phyloP scores from a whole-genome alignment of 2,329 filamentous ascomycete genomes.

The Colletotrichum sp. region DNA sequence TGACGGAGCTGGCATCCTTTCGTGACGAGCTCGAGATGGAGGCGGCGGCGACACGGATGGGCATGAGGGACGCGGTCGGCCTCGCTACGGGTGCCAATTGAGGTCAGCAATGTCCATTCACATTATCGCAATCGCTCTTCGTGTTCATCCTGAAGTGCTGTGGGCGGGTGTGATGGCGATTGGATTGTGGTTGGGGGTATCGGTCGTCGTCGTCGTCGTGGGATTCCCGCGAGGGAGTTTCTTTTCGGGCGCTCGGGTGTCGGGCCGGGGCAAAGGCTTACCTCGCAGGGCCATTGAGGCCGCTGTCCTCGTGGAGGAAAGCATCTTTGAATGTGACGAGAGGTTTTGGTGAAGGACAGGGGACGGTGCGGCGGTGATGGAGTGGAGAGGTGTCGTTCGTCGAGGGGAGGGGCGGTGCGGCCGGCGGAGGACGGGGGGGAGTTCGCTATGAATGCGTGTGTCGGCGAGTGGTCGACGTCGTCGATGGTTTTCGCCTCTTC shows the following conservation, averaged over 20 bases:
- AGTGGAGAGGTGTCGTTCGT: slow-evolving; percentile 15
- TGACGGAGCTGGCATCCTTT: slow-evolving; percentile 64
- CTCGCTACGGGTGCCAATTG: slow-evolving; percentile 55
- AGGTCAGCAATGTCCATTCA: slow-evolving; percentile 24
- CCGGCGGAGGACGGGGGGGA: not conserved
- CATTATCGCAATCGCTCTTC: not conserved
- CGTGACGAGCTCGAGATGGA: slow-evolving; percentile 70
- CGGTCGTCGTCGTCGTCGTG: not conserved
- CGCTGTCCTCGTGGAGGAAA: slow-evolving; percentile 54
- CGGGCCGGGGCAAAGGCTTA: slow-evolving; percentile 30
- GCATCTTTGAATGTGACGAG: slow-evolving; percentile 38
- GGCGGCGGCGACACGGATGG: slow-evolving; percentile 67
- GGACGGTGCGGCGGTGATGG: not conserved
- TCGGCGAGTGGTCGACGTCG: slow-evolving; percentile 14
- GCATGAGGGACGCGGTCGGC: slow-evolving; percentile 66
- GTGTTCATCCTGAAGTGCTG: not conserved
- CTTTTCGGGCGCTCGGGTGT: not conserved
- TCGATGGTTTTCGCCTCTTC: slow-evolving; percentile 18
- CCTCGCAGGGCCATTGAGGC: slow-evolving; percentile 59
- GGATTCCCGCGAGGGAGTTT: not conserved
- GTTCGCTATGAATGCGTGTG: not conserved
- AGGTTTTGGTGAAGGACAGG: not conserved
- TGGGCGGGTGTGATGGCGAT: not conserved
- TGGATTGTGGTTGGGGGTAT: not conserved
- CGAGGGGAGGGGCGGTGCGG: slow-evolving; percentile 8